A percentile compares a stretch with the other conserved stretches of the same genome.
phyloP scores from a whole-genome alignment of 208 protist genomes.

The Trypanosomatidae sp. region DNA sequence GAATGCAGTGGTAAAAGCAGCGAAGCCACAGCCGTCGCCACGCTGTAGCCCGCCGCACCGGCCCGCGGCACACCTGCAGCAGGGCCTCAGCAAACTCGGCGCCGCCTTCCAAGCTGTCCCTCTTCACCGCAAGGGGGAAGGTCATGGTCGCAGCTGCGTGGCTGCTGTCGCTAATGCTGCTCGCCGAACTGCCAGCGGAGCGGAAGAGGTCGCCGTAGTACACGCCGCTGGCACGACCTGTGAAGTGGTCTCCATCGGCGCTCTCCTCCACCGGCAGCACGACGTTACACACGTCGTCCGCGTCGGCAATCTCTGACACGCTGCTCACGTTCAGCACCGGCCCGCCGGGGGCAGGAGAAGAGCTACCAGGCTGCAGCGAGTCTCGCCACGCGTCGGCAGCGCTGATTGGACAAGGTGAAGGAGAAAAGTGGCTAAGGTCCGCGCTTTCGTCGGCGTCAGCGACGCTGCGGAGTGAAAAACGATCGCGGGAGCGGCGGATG shows the following conservation, averaged over 20 bases:
- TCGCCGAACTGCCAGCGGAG: constrained; percentile 7
- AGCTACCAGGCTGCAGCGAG: constrained; percentile 14
- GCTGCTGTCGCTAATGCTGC: not conserved
- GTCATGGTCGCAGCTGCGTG: not conserved
- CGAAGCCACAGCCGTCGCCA: constrained; percentile 19
- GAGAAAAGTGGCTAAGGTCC: constrained; percentile 15
- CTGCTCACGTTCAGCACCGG: not conserved
- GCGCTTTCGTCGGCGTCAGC: constrained; percentile 23
- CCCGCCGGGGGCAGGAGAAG: not conserved
- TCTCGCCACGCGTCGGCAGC: constrained; percentile 1
- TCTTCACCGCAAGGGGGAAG: not conserved
- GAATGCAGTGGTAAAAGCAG: constrained; percentile 16
- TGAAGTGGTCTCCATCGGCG: constrained; percentile 32
- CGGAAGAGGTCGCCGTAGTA: constrained; percentile 50
- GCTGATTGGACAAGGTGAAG: constrained; percentile 4
- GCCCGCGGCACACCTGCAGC: constrained; percentile 1
- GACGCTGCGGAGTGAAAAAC: constrained; percentile 37
- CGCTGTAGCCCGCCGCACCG: not conserved
- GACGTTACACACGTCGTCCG: not conserved
- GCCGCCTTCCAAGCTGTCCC: not conserved
- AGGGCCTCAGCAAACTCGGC: not conserved
- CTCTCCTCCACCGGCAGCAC: constrained; percentile 22
- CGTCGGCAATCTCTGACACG: not conserved
- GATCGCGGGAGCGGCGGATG: constrained; percentile 37
- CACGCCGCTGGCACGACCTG: constrained; percentile 46